Conservation (phyloP, 495 filamentous ascomycete species). For the Penicillium dipodomyicola region DNA sequence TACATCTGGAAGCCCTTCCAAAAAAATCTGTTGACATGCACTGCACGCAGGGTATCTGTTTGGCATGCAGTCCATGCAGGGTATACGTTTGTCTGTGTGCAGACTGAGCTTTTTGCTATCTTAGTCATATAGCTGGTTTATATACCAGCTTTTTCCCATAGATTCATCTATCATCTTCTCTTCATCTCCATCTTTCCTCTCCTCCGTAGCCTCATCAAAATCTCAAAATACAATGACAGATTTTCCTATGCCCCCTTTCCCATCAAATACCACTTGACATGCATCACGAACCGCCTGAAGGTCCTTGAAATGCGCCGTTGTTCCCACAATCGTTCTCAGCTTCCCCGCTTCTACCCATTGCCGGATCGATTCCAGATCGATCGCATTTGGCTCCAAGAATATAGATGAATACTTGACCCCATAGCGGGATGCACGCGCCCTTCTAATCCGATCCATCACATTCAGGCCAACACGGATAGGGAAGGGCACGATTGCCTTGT, state of each 20-base stretch:
- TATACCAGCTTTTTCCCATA: too few species aligned
- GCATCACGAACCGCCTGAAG: slow-evolving; percentile 42
- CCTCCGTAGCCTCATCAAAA: too few species aligned
- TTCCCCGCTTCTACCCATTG: slow-evolving; percentile 44
- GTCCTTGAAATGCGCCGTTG: slow-evolving; percentile 40
- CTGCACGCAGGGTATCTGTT: too few species aligned
- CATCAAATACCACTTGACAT: slow-evolving; percentile 44
- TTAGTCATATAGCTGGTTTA: too few species aligned
- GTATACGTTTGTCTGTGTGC: too few species aligned
- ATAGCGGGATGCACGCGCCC: slow-evolving; percentile 28
- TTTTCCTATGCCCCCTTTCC: slow-evolving; percentile 55
- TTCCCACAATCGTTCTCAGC: slow-evolving; percentile 43
- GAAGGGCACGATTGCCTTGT: slow-evolving; percentile 29
- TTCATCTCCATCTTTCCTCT: too few species aligned
- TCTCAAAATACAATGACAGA: slow-evolving; percentile 30
- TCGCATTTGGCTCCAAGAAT: slow-evolving; percentile 33
- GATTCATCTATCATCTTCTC: too few species aligned
- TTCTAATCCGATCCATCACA: slow-evolving; percentile 34
- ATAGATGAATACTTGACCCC: slow-evolving; percentile 40
- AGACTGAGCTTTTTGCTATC: too few species aligned
- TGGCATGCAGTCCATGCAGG: too few species aligned
- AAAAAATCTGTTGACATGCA: too few species aligned
- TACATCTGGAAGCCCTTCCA: too few species aligned
- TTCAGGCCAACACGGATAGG: slow-evolving; percentile 30
- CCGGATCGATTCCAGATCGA: slow-evolving; percentile 42